Conservation (phyloP, 2,329 filamentous ascomycete species). For the Microdochium bolleyi region DNA sequence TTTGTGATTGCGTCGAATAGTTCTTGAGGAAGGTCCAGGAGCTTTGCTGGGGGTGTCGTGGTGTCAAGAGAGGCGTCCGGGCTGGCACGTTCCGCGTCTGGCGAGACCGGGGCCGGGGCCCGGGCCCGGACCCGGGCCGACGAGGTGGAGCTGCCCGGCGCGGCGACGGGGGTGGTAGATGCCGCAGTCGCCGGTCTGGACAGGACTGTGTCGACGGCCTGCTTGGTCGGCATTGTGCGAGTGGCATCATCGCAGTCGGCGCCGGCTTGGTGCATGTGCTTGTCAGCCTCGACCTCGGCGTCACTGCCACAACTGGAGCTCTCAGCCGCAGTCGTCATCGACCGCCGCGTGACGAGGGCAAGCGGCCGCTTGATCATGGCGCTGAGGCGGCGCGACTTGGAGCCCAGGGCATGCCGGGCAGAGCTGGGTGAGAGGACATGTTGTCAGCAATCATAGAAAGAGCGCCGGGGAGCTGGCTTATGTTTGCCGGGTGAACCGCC, state of each 20-base stretch:
- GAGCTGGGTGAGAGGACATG: no score
- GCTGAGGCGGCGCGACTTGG: conserved; percentile 3
- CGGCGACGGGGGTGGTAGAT: no score
- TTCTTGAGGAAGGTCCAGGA: conserved; percentile 11
- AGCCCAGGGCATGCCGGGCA: neutral
- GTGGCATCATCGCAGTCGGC: no score
- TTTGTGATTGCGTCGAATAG: conserved; percentile 14
- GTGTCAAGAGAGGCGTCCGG: conserved; percentile 1
- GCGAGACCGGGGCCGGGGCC: no score
- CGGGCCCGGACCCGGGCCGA: no score
- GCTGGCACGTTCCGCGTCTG: conserved; percentile 1
- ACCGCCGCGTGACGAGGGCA: conserved; percentile 4
- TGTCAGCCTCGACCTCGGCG: conserved; percentile 6
- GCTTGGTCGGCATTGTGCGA: no score
- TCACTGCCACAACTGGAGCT: neutral
- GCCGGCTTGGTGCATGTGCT: conserved; percentile 1
- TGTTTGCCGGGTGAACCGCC: no score
- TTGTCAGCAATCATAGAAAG: no score
- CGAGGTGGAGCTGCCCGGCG: no score
- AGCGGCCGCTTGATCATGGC: conserved; percentile 7
- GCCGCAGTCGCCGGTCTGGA: no score
- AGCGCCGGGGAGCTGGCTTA: no score
- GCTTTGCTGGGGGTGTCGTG: neutral
- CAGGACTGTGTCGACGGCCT: no score
- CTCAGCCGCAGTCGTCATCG: neutral